A percentile compares a stretch with the other conserved stretches of the same genome.
Conservation (phyloP, 768 basidiomycete species). For the Clathrus columnatus region DNA sequence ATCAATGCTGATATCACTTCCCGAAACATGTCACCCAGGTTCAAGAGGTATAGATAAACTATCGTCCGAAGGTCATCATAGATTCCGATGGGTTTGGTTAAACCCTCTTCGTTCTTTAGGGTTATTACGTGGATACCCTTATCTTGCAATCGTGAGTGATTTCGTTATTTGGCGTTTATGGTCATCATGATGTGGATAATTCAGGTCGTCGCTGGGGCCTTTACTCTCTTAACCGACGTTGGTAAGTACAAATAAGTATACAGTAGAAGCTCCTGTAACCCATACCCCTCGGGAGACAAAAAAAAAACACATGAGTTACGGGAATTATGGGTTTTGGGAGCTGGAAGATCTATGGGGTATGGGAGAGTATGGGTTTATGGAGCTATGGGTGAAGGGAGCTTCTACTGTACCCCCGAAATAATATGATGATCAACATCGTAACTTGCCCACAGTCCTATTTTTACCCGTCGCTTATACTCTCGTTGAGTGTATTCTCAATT, state of each 20-base stretch:
- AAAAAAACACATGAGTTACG: too few species aligned
- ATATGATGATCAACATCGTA: too few species aligned
- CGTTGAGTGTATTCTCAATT: neutral
- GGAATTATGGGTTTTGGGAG: too few species aligned
- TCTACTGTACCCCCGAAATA: too few species aligned
- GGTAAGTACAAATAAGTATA: too few species aligned
- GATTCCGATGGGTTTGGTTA: slow-evolving; percentile 30
- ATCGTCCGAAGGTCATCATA: neutral
- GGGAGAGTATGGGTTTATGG: too few species aligned
- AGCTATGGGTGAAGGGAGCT: too few species aligned
- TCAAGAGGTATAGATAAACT: slow-evolving; percentile 7
- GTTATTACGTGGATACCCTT: neutral
- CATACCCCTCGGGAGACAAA: too few species aligned
- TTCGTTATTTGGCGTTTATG: neutral
- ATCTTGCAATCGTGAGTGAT: neutral
- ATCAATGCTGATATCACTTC: neutral
- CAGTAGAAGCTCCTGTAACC: too few species aligned
- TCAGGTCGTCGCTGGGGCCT: neutral
- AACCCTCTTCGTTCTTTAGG: slow-evolving; percentile 50
- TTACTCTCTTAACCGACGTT: neutral
- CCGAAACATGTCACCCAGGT: slow-evolving; percentile 7
- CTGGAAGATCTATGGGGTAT: too few species aligned
- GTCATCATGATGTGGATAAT: neutral
- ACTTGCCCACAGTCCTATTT: neutral
- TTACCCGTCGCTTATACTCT: neutral